A percentile compares a stretch with the other conserved stretches of the same genome.
Conservation (phyloP, 2,329 filamentous ascomycete genomes). For the Aspergillus piperis region DNA sequence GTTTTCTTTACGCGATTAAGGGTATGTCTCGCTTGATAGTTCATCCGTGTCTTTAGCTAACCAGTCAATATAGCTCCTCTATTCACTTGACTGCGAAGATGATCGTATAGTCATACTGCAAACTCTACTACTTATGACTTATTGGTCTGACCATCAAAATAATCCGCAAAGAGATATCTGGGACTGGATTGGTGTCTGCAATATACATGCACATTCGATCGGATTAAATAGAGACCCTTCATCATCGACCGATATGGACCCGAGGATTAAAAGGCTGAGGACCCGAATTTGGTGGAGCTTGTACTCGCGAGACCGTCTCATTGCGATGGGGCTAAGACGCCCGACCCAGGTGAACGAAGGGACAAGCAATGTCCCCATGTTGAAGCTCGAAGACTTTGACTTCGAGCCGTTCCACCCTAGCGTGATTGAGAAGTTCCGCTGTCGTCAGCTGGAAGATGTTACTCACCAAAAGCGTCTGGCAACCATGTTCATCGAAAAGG, state of each 20-base stretch:
- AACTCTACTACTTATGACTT: slow-evolving; percentile 82
- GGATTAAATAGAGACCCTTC: slow-evolving; percentile 24
- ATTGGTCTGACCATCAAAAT: slow-evolving; percentile 90
- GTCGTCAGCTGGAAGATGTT: slow-evolving; percentile 68
- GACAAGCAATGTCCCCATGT: slow-evolving; percentile 88
- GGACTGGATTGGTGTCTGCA: slow-evolving; percentile 30
- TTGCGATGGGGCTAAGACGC: slow-evolving; percentile 84
- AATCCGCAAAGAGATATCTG: slow-evolving; percentile 71
- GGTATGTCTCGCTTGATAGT: slow-evolving; percentile 48
- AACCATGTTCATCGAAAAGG: slow-evolving; percentile 83
- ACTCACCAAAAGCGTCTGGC: slow-evolving; percentile 74
- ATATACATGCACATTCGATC: slow-evolving; percentile 27
- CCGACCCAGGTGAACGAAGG: slow-evolving; percentile 87
- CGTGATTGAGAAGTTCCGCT: slow-evolving; percentile 63
- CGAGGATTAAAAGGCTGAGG: slow-evolving; percentile 61
- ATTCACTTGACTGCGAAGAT: slow-evolving; percentile 87
- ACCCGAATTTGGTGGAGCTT: slow-evolving; percentile 94
- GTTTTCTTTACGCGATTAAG: slow-evolving; percentile 82
- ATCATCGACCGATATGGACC: slow-evolving; percentile 18
- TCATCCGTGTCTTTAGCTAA: background rate
- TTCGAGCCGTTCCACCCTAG: slow-evolving; percentile 65
- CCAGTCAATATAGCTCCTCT: slow-evolving; percentile 63
- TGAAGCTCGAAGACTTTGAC: slow-evolving; percentile 77
- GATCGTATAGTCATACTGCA: slow-evolving; percentile 84
- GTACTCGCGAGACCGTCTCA: slow-evolving; percentile 85